phyloP scores from a whole-genome alignment of 2,329 filamentous ascomycete genomes.

The Epichloe sp. region DNA sequence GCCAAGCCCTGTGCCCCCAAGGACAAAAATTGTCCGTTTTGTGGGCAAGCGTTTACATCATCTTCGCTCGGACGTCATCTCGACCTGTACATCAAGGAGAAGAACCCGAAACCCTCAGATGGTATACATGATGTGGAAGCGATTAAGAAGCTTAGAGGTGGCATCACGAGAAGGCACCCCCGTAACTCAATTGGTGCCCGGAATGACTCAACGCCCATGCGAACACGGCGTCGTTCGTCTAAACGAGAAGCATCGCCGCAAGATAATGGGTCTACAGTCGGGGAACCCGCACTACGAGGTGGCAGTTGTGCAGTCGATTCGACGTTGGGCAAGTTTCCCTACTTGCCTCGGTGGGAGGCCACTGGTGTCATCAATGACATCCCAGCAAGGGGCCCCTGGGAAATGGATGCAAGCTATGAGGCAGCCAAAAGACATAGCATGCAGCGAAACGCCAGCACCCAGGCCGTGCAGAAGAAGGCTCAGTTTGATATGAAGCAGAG shows the following conservation, averaged over 20 bases:
- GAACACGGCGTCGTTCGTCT: slow-evolving; percentile 31
- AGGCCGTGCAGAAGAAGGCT: slow-evolving; percentile 44
- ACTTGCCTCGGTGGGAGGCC: slow-evolving; percentile 56
- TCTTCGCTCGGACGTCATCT: slow-evolving; percentile 87
- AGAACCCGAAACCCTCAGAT: slow-evolving; percentile 78
- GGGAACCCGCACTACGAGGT: slow-evolving; percentile 28
- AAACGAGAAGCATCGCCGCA: slow-evolving; percentile 26
- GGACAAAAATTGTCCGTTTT: slow-evolving; percentile 82
- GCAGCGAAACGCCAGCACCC: slow-evolving; percentile 34
- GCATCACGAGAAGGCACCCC: slow-evolving; percentile 72
- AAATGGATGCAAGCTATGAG: slow-evolving; percentile 22
- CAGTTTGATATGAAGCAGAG: slow-evolving; percentile 52
- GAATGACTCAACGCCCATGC: slow-evolving; percentile 44
- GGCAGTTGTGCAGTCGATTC: slow-evolving; percentile 30
- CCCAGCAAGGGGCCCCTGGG: slow-evolving; percentile 27
- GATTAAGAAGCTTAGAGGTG: slow-evolving; percentile 69
- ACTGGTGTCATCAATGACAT: slow-evolving; percentile 71
- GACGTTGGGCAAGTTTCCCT: slow-evolving; percentile 39
- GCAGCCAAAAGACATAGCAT: slow-evolving; percentile 21
- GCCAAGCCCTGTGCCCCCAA: slow-evolving; percentile 44
- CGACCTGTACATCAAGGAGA: slow-evolving; percentile 86
- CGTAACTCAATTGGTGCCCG: slow-evolving; percentile 49
- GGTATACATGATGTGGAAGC: slow-evolving; percentile 83
- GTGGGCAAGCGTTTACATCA: slow-evolving; percentile 79
- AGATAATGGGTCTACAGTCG: slow-evolving; percentile 24